phyloP scores from a whole-genome alignment of 129 eudicot species.

The Smallanthus sonchifolius region DNA sequence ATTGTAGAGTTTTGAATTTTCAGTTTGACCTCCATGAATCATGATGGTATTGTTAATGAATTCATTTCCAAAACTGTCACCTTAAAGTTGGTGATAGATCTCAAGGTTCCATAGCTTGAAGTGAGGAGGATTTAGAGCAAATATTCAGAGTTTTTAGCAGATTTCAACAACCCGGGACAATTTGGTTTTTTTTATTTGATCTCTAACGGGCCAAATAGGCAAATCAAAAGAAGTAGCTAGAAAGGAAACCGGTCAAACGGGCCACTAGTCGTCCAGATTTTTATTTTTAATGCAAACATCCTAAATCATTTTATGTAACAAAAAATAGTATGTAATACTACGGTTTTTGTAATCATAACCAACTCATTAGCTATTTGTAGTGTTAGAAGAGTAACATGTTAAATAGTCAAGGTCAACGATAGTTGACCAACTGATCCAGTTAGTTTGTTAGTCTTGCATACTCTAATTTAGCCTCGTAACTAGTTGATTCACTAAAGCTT shows the following conservation, averaged over 20 bases:
- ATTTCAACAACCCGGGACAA: background rate
- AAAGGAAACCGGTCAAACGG: background rate
- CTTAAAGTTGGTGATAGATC: background rate
- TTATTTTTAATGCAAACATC: background rate
- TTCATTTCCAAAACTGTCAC: background rate
- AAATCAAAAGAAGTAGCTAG: no score
- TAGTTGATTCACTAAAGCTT: no score
- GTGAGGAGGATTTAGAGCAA: background rate
- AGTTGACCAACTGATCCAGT: background rate
- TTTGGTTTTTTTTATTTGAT: background rate
- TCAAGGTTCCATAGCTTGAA: background rate
- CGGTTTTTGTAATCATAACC: background rate
- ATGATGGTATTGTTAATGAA: slow-evolving; percentile 2
- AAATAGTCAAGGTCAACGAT: background rate
- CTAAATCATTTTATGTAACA: background rate
- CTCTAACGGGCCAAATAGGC: background rate
- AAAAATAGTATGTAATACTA: background rate
- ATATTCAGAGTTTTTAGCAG: background rate
- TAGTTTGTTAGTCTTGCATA: no score
- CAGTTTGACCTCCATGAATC: slow-evolving; percentile 4
- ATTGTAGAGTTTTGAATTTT: slow-evolving; percentile 5
- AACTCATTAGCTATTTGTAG: background rate
- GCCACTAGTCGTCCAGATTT: background rate
- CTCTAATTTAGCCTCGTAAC: no score
- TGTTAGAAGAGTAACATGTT: background rate